Evolutionary conservation across 306 rosid genomes (phyloP).

Genomic region (Rosa chinensis): DNA sequence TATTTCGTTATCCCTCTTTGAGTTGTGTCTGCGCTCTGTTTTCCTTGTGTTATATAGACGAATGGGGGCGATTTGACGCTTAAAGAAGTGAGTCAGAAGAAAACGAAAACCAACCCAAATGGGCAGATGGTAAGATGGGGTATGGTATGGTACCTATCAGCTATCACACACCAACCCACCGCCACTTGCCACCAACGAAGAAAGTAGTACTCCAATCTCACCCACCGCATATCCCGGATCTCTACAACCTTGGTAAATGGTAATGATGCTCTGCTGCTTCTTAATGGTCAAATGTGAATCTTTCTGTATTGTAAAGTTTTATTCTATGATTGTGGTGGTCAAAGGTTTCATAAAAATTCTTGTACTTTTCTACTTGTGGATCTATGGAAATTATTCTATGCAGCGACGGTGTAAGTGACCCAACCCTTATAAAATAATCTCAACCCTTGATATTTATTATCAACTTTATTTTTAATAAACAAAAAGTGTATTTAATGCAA

Average conservation of each 20-base stretch:
- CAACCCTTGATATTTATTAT: too few relatives aligned
- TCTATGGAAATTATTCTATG: too few relatives aligned
- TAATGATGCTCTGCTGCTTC: neutral
- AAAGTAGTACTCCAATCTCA: neutral
- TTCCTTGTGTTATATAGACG: neutral
- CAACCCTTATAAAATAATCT: too few relatives aligned
- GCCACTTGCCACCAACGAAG: conserved; percentile 2
- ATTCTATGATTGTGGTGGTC: neutral
- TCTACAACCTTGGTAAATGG: neutral
- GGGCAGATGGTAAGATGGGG: neutral
- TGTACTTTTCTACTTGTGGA: neutral
- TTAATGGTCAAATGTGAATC: neutral
- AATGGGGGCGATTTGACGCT: neutral
- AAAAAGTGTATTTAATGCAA: too few relatives aligned
- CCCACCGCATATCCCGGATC: conserved; percentile 8
- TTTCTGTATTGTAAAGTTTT: neutral
- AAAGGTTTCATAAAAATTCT: neutral
- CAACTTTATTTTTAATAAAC: too few relatives aligned
- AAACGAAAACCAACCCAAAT: neutral
- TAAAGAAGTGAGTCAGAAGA: neutral
- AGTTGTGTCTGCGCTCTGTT: conserved; percentile 8
- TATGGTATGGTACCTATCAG: neutral
- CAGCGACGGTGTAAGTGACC: too few relatives aligned
- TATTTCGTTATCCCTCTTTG: neutral
- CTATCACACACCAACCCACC: conserved; percentile 12